phyloP scores from a whole-genome alignment of 2,329 filamentous ascomycete genomes.

The Apiospora kogelbergensis region DNA sequence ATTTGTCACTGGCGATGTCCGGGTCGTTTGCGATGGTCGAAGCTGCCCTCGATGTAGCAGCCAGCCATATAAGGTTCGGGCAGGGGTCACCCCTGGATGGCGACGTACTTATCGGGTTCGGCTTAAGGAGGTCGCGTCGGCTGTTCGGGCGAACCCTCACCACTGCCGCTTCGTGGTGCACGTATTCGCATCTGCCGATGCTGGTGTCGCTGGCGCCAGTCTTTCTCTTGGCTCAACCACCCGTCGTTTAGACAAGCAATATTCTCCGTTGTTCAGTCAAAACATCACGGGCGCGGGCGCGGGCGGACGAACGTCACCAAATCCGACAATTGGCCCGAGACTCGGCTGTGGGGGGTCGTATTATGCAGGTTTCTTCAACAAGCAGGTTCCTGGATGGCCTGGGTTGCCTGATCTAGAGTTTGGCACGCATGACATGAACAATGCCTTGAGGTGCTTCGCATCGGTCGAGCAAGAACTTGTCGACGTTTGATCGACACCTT shows the following conservation, averaged over 20 bases:
- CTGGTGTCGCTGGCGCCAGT: neutral
- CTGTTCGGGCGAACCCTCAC: neutral
- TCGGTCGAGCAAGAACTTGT: neutral
- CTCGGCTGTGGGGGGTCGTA: neutral
- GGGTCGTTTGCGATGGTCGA: neutral
- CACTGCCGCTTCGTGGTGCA: neutral
- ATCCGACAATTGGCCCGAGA: conserved; percentile 1
- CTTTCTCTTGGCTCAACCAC: neutral
- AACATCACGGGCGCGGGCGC: neutral
- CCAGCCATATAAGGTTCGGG: neutral
- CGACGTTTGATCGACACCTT: neutral
- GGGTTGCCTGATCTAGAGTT: conserved; percentile 1
- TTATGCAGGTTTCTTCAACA: neutral
- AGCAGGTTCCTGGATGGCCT: neutral
- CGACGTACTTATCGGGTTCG: neutral
- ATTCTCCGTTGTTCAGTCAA: neutral
- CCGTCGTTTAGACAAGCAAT: neutral
- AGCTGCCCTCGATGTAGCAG: neutral
- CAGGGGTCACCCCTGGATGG: neutral
- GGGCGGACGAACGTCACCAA: conserved; percentile 1
- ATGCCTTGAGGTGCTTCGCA: neutral
- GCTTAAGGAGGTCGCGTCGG: neutral
- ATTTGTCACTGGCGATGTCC: neutral
- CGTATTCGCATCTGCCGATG: neutral
- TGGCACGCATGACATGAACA: neutral